Conservation (phyloP, 2,329 filamentous ascomycete genomes). For the Huntiella savannae region DNA sequence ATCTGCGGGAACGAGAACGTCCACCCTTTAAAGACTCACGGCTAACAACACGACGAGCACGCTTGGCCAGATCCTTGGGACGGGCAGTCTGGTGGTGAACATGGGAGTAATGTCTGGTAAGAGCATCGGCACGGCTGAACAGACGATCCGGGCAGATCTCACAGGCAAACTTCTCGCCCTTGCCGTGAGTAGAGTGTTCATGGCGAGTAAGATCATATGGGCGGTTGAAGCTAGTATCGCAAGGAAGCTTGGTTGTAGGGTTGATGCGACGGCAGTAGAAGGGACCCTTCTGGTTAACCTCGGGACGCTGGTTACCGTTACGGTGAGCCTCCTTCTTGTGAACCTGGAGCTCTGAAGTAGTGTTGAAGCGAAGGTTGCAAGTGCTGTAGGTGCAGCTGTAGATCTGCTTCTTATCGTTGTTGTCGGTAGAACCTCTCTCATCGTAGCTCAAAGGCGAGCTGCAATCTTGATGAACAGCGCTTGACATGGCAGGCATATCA, state of each 20-base stretch:
- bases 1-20: no score
- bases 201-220: slow-evolving; percentile 94
- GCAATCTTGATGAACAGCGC: not conserved
- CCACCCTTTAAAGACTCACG: not conserved
- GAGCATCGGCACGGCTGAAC: slow-evolving; percentile 83
- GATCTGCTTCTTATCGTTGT: slow-evolving; percentile 24
- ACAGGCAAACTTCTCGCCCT: slow-evolving; percentile 88
- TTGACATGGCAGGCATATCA: not conserved
- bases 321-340: slow-evolving; percentile 91
- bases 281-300: slow-evolving; percentile 61
- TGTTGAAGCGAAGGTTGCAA: slow-evolving; percentile 74
- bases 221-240: slow-evolving; percentile 73
- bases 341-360: slow-evolving; percentile 70
- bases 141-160: slow-evolving; percentile 92
- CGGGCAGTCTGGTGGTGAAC: slow-evolving; percentile 80
- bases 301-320: slow-evolving; percentile 34
- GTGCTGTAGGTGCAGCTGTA: slow-evolving; percentile 95
- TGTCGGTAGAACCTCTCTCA: not conserved
- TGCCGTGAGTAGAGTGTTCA: slow-evolving; percentile 94
- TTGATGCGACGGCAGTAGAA: slow-evolving; percentile 89
- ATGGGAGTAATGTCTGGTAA: slow-evolving; percentile 85
- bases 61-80: slow-evolving; percentile 33
- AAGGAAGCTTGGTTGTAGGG: slow-evolving; percentile 45
- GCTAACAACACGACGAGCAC: not conserved
- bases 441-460: not conserved